Percentiles rank a stretch among this genome's conserved stretches.
phyloP scores from a whole-genome alignment of 306 rosid species.

The Malus fusca region DNA sequence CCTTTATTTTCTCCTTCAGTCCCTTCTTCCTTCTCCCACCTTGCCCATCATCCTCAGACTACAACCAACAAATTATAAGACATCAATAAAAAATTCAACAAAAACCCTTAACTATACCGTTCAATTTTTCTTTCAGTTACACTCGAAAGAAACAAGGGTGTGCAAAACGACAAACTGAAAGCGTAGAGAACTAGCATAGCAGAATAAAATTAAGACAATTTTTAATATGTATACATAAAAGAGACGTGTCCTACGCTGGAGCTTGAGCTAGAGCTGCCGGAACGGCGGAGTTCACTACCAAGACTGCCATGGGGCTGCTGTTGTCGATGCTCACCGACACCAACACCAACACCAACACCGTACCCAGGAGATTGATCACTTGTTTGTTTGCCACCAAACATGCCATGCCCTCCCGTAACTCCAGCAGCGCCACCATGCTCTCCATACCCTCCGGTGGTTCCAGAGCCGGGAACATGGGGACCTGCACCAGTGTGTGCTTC shows the following conservation, averaged over 20 bases:
- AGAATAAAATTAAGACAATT: not conserved
- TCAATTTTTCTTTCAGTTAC: not conserved
- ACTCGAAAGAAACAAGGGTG: not conserved
- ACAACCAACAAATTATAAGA: not conserved
- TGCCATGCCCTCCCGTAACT: not conserved
- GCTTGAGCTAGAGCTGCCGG: slow-evolving; percentile 41
- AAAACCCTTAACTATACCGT: too few species aligned
- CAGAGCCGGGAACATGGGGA: not conserved
- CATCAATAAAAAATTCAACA: not conserved
- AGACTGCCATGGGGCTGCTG: not conserved
- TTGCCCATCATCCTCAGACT: slow-evolving; percentile 47
- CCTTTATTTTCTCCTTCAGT: slow-evolving; percentile 51
- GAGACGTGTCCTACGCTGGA: slow-evolving; percentile 35
- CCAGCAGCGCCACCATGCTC: not conserved
- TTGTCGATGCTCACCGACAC: not conserved
- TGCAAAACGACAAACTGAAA: not conserved
- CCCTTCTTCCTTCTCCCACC: slow-evolving; percentile 64
- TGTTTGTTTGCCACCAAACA: not conserved
- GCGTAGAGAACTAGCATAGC: not conserved
- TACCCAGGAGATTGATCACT: not conserved
- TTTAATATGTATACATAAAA: not conserved
- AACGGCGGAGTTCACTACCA: slow-evolving; percentile 26
- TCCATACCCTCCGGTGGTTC: not conserved
- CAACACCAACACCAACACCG: not conserved
- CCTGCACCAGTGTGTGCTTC: not conserved